A percentile compares a stretch with the other conserved stretches of the same genome.
These are phyloP conservation scores for Coffea canephora DNA, from an alignment of 257 asterid genomes.

Conservation along the genomic window DNA sequence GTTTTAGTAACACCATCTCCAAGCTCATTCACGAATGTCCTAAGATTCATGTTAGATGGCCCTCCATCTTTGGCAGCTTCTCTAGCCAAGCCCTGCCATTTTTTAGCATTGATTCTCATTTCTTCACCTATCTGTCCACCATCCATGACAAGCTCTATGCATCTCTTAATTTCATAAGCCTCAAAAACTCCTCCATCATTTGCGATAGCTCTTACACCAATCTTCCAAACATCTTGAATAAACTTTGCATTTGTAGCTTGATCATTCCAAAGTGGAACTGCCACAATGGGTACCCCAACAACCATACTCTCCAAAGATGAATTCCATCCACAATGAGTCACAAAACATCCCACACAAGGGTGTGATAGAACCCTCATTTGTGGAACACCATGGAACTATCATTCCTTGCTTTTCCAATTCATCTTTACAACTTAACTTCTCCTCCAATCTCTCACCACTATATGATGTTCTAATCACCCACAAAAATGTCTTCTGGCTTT, in stretches of 20 bases:
- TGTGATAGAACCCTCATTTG: constrained; percentile 22
- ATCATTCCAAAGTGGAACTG: constrained; percentile 46
- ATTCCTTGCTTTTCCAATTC: constrained; percentile 9
- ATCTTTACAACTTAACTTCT: constrained; percentile 2
- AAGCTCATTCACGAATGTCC: constrained; percentile 16
- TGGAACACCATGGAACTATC: constrained; percentile 30
- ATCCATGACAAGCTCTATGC: constrained; percentile 29
- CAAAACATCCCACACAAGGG: constrained; percentile 23
- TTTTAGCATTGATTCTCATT: constrained; percentile 30
- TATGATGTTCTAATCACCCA: constrained; percentile 20
- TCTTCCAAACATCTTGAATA: constrained; percentile 43
- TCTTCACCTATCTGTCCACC: constrained; percentile 18
- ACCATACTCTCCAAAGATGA: constrained; percentile 39
- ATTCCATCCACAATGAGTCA: constrained; percentile 51
- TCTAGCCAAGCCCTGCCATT: constrained; percentile 40
- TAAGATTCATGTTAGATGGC: constrained; percentile 29
- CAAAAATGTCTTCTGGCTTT: constrained; percentile 24
- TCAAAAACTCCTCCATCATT: constrained; percentile 7
- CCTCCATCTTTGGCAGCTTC: constrained; percentile 33
- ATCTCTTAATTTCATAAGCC: constrained; percentile 32
- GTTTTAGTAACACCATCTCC: not conserved
- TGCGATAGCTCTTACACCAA: constrained; percentile 19
- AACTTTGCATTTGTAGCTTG: constrained; percentile 47
- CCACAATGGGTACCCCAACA: constrained; percentile 39
- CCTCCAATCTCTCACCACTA: not conserved